Base-by-base conservation (phyloP, 1,284 basidiomycete species). In the Irpex lacteus region DNA sequence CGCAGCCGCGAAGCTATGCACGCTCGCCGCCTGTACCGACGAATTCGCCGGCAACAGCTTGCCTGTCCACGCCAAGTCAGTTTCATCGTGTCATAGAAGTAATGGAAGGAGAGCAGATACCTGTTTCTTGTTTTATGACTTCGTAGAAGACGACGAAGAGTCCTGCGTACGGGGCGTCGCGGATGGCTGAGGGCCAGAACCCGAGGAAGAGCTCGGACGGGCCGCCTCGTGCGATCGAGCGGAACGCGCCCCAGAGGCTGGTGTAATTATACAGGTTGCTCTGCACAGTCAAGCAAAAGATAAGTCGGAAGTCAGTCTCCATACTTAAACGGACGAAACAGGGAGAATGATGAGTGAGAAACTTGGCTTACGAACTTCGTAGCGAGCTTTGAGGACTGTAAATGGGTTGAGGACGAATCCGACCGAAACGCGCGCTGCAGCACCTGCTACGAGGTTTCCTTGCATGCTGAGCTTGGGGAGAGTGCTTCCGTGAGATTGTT, bases 101-200 rank as follows among this genome's bases (percentile, higher is more conserved):
- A 19, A 63, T 66, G 49, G 67, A 60, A 60, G 59, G 19, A 19
- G 70, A 83, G 70, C 32, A 6, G 32, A 6, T 72, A 90, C 91
- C 81, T 4, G 86, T 79, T 67, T 92, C 82, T 50, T 82, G 82
- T 74, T 96, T 96, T 67, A 91, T 85, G 54, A 86, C 85, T 75
- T 98, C 97, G 74, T 99, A 99, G 60, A 92, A 88, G 0, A 96
- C 87, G 18, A 98, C 84, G 70, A 98, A 99, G 6, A 99, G 75
- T 0, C 97, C 97, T 0, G 97, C 96, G 71, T 98, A 97, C 0
- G 97, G 98, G 2, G 97, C 97, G 74, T 99, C 97, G 44, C 97
- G 85, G 21, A 97, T 80, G 0, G 95, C 94, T 1, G 96, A 96
- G 0, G 96, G 95, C 37, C 93, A 76, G 71, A 98, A 93, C 0